Percentiles rank a stretch among this genome's conserved stretches.
Conservation (phyloP, 2,329 filamentous ascomycete species). For the Hymenoscyphus occultus region DNA sequence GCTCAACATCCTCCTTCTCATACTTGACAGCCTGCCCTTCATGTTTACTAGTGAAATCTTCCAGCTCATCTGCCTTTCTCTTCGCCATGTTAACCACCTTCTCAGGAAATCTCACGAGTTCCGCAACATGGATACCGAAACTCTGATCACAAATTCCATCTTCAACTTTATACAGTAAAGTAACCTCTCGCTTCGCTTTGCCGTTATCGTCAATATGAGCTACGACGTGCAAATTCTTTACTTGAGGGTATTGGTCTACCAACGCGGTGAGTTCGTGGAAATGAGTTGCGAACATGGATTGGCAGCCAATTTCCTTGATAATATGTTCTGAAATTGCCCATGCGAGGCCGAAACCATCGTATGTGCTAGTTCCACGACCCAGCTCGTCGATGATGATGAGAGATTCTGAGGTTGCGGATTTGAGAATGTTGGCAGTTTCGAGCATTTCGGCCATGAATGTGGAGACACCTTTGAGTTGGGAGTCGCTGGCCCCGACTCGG, state of each 20-base stretch:
- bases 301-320: slow-evolving; percentile 89
- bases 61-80: slow-evolving; percentile 94
- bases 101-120: slow-evolving; percentile 90
- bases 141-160: slow-evolving; percentile 95
- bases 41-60: slow-evolving; percentile 86
- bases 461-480: slow-evolving; percentile 93
- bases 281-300: slow-evolving; percentile 93
- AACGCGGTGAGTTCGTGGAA: slow-evolving; percentile 97
- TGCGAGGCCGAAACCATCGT: slow-evolving; percentile 97
- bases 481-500: slow-evolving; percentile 91
- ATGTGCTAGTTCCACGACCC: slow-evolving; percentile 93
- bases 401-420: slow-evolving; percentile 90
- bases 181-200: slow-evolving; percentile 69
- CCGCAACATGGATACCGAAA: slow-evolving; percentile 97
- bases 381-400: slow-evolving; percentile 99
- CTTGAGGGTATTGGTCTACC: slow-evolving; percentile 80
- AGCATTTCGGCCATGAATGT: slow-evolving; percentile 99
- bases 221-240: slow-evolving; percentile 91
- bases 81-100: slow-evolving; percentile 99
- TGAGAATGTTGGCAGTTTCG: slow-evolving; percentile 96
- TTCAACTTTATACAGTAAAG: slow-evolving; percentile 93
- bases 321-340: slow-evolving; percentile 99
- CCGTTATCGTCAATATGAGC: slow-evolving; percentile 70
- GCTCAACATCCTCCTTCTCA: slow-evolving; percentile 81
- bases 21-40: slow-evolving; percentile 60